Conservation (phyloP, 805 yeast species). For the Starmera pachycereana region DNA sequence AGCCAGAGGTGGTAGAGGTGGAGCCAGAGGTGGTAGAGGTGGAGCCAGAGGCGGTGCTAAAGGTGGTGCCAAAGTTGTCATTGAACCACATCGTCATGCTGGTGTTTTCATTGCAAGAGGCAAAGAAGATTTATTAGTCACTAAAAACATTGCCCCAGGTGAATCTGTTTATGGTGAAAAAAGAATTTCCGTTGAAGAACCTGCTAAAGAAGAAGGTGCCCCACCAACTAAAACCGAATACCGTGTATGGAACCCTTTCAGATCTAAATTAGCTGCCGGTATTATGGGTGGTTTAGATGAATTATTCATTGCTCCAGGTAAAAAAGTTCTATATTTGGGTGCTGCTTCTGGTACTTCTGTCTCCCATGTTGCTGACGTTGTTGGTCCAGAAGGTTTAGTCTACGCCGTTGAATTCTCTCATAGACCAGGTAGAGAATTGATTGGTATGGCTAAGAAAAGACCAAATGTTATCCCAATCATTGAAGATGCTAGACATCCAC, state of each 20-base stretch:
- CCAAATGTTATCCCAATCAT: conserved; percentile 98
- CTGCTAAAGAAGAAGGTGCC: conserved; percentile 77
- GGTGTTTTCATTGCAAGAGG: conserved; percentile 99
- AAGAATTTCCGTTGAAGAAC: conserved; percentile 89
- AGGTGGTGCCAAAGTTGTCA: conserved; percentile 93
- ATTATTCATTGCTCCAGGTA: conserved; percentile 95
- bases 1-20: conserved; percentile 40
- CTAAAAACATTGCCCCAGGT: conserved; percentile 96
- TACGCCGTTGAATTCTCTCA: conserved; percentile 99
- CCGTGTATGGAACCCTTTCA: conserved; percentile 99
- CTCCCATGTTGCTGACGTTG: conserved; percentile 95
- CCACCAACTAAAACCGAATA: conserved; percentile 93
- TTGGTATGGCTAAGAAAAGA: conserved; percentile 99
- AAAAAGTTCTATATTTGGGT: conserved; percentile 94
- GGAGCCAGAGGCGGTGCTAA: conserved; percentile 75
- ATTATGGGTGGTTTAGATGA: conserved; percentile 99
- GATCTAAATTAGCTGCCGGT: conserved; percentile 99
- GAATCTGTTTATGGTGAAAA: conserved; percentile 98
- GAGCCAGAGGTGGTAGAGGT: conserved; percentile 50
- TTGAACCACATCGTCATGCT: conserved; percentile 98
- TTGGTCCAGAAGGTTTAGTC: conserved; percentile 98
- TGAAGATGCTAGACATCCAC: conserved; percentile 99
- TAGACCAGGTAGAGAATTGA: conserved; percentile 99
- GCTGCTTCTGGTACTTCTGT: conserved; percentile 99
- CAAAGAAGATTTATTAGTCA: conserved; percentile 95